Base-by-base conservation (phyloP, 2,329 filamentous ascomycete species). In the Leptographium wingfieldii region DNA sequence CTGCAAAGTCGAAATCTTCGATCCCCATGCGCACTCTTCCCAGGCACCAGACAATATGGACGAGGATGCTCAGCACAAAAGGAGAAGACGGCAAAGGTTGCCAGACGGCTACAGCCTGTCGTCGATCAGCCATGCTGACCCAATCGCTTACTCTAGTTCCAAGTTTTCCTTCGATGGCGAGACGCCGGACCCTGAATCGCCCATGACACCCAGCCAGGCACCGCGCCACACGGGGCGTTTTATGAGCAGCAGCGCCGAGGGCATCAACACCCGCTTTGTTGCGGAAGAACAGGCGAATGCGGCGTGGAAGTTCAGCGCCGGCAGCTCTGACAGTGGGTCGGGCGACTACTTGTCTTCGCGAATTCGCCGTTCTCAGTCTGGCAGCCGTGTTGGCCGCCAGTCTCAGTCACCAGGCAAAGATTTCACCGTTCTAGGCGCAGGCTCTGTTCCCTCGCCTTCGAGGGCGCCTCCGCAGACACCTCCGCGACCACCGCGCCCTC, bases 201-300 rank as follows among this genome's bases (percentile, higher is more conserved):
- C 55, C n/a, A 5, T 11, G n/a, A 55, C 53, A 11, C 53, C 53
- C 5, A 27, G 54, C 25, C 16, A 10, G 38, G n/a, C 38, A 66
- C 73, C 12, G 68, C 72, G 14, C 69, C 71, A 11, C 67, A 72
- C n/a, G 67, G 71, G 25, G 11, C 56, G 69, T 3, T 81, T 83
- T 62, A 67, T 72, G 48, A 76, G 76, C 62, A 77, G 70, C 60
- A 84, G 79, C 65, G 72, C 78, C 25, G 81, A 86, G 60, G 81
- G 79, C 57, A 85, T 86, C 65, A 82, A 83, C 68, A 85, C 82
- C 22, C 79, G 73, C 48, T 86, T 86, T 69, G 77, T 76, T 25
- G 73, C 78, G 4, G 76, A 77, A 16, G 77, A 82, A 25, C 68
- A 72, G 52, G 65, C 72, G 5, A 69, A 72, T 40, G 69, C 71